phyloP scores from a whole-genome alignment of 164 flowering plant species.

The Nymphaea thermarum region DNA sequence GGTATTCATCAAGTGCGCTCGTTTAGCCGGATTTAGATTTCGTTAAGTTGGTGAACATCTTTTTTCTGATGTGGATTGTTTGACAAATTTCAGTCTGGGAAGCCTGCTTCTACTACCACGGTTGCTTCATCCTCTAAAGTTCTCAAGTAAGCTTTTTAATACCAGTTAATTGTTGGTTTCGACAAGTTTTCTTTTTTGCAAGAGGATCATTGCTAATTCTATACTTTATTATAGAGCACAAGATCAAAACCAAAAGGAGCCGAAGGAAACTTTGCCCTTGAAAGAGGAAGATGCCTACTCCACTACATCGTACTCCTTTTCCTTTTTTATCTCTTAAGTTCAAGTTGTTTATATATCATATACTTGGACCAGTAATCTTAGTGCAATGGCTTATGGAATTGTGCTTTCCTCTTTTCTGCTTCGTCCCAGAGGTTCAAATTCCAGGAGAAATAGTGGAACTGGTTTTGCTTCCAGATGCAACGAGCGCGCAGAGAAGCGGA shows the following conservation, averaged over 20 bases:
- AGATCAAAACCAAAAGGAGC: slow-evolving; percentile 21
- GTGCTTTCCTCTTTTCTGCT: slow-evolving; percentile 13
- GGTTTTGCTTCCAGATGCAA: slow-evolving; percentile 65
- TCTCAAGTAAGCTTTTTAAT: slow-evolving; percentile 23
- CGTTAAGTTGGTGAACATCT: not conserved
- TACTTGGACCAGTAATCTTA: not conserved
- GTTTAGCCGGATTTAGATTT: not conserved
- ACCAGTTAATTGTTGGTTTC: not conserved
- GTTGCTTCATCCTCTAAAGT: slow-evolving; percentile 13
- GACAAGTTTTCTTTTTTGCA: not conserved
- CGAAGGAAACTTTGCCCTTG: slow-evolving; percentile 7
- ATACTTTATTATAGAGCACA: slow-evolving; percentile 18
- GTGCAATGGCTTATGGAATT: slow-evolving; percentile 1
- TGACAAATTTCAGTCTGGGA: slow-evolving; percentile 21
- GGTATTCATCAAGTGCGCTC: not conserved
- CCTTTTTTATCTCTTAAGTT: not conserved
- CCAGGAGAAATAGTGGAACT: slow-evolving; percentile 29
- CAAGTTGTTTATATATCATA: too few relatives aligned
- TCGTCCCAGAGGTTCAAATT: slow-evolving; percentile 24
- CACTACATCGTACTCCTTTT: slow-evolving; percentile 41
- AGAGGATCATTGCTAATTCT: not conserved
- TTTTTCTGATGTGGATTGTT: not conserved
- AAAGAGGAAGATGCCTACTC: slow-evolving; percentile 50
- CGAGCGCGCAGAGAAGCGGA: slow-evolving; percentile 86
- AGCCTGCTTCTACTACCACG: slow-evolving; percentile 20